Evolutionary conservation across 2,329 filamentous ascomycete species (phyloP).

Genomic region (Cordyceps cateniannulata): DNA sequence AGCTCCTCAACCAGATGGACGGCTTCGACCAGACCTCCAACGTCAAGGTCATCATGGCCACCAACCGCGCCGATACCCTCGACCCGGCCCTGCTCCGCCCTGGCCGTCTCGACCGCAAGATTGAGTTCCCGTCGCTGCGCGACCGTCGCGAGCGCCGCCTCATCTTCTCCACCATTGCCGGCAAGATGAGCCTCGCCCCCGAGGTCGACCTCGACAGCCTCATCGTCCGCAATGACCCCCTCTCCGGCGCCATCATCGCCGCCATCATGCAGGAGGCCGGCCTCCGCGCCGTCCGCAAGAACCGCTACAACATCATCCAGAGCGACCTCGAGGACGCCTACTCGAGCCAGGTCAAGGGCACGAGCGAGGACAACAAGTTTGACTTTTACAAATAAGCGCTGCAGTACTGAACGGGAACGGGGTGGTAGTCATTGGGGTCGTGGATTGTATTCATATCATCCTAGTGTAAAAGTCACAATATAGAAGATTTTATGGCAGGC

Average conservation of each 20-base stretch:
- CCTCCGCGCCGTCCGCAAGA: constrained; percentile 89
- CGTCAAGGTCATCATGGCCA: constrained; percentile 99
- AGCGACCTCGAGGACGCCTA: constrained; percentile 95
- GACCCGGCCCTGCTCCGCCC: constrained; percentile 92
- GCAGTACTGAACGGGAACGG: background rate
- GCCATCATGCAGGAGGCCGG: constrained; percentile 99
- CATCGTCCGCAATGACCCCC: constrained; percentile 92
- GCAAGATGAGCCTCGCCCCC: constrained; percentile 94
- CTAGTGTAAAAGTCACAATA: constrained; percentile 6
- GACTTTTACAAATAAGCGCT: constrained; percentile 77
- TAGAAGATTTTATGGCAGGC: constrained; percentile 1
- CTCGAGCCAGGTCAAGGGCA: constrained; percentile 88
- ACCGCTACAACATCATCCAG: constrained; percentile 99
- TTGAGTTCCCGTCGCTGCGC: constrained; percentile 92
- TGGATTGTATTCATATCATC: constrained; percentile 8
- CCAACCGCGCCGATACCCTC: constrained; percentile 94
- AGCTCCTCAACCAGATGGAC: constrained; percentile 99
- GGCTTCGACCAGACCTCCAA: constrained; percentile 98
- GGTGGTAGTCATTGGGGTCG: background rate
- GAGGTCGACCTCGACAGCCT: constrained; percentile 95
- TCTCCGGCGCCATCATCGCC: constrained; percentile 92
- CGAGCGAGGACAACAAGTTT: constrained; percentile 63
- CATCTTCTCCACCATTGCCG: constrained; percentile 95
- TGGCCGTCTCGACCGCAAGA: constrained; percentile 94
- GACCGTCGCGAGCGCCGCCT: constrained; percentile 91